Conservation (phyloP, 192 early-diverging fungal genomes). For the Spizellomyces sp. region DNA sequence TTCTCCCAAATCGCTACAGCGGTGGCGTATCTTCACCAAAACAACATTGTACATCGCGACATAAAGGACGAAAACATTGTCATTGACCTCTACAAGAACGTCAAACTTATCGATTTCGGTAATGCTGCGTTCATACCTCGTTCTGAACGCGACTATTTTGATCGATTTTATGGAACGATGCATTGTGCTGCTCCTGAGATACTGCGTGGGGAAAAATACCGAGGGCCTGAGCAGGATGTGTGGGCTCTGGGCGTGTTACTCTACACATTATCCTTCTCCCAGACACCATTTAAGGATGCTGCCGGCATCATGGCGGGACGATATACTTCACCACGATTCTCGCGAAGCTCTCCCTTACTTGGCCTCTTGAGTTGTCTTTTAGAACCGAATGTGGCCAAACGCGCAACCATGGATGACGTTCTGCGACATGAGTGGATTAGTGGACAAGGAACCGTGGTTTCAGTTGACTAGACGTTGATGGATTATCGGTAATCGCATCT, state of each 20-base stretch:
- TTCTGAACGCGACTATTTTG: constrained; percentile 58
- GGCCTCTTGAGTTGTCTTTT: constrained; percentile 76
- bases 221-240: constrained; percentile 77
- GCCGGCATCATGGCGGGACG: constrained; percentile 11
- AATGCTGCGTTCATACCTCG: constrained; percentile 62
- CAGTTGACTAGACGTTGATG: not conserved
- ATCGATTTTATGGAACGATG: constrained; percentile 74
- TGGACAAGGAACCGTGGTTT: not conserved
- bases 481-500: no score
- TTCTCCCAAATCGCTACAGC: constrained; percentile 46
- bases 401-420: constrained; percentile 79
- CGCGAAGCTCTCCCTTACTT: constrained; percentile 8
- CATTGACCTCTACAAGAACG: constrained; percentile 44
- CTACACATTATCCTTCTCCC: constrained; percentile 71
- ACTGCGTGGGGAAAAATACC: constrained; percentile 64
- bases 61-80: constrained; percentile 42
- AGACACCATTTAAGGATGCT: constrained; percentile 42
- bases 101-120: constrained; percentile 86
- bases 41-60: constrained; percentile 11
- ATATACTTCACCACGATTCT: constrained; percentile 17
- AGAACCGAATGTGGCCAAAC: constrained; percentile 63
- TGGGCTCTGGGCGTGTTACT: constrained; percentile 81
- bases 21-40: constrained; percentile 38
- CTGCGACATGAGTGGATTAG: constrained; percentile 74
- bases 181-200: constrained; percentile 79